A percentile compares a stretch with the other conserved stretches of the same genome.
phyloP scores from a whole-genome alignment of 2,329 filamentous ascomycete species.

The Didymella sp. region DNA sequence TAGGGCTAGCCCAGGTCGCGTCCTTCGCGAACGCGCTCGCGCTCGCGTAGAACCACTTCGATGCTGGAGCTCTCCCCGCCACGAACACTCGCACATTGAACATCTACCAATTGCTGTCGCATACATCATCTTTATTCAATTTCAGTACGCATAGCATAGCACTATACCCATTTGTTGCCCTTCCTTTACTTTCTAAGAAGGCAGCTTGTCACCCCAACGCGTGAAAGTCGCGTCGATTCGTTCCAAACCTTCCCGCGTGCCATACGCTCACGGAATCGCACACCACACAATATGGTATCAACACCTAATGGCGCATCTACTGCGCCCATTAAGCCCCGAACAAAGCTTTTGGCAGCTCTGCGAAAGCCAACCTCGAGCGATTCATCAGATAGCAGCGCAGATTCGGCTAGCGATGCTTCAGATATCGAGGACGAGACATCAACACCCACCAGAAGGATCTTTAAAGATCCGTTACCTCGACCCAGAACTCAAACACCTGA shows the following conservation, averaged over 20 bases:
- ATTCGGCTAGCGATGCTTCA: slow-evolving; percentile 44
- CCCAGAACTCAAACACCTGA: slow-evolving; percentile 13
- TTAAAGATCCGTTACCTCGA: neutral
- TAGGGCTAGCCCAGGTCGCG: slow-evolving; percentile 9
- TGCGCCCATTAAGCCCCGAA: slow-evolving; percentile 22
- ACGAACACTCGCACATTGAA: slow-evolving; percentile 5
- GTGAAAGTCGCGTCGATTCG: neutral
- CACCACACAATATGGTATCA: neutral
- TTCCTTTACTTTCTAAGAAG: neutral
- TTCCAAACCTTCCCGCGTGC: neutral
- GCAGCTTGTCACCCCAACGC: neutral
- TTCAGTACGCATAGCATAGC: neutral
- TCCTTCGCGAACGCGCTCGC: slow-evolving; percentile 10
- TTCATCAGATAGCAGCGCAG: slow-evolving; percentile 52
- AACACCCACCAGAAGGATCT: slow-evolving; percentile 39
- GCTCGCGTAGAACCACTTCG: slow-evolving; percentile 12
- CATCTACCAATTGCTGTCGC: neutral
- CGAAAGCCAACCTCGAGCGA: slow-evolving; percentile 23
- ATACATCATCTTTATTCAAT: neutral
- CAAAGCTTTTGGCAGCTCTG: slow-evolving; percentile 32
- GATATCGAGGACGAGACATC: slow-evolving; percentile 28
- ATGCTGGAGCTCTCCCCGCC: slow-evolving; percentile 23
- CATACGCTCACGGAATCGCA: neutral
- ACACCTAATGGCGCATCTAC: neutral
- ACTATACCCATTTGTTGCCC: neutral